phyloP scores from a whole-genome alignment of 2,329 filamentous ascomycete species.

The Pseudocercospora ulei region DNA sequence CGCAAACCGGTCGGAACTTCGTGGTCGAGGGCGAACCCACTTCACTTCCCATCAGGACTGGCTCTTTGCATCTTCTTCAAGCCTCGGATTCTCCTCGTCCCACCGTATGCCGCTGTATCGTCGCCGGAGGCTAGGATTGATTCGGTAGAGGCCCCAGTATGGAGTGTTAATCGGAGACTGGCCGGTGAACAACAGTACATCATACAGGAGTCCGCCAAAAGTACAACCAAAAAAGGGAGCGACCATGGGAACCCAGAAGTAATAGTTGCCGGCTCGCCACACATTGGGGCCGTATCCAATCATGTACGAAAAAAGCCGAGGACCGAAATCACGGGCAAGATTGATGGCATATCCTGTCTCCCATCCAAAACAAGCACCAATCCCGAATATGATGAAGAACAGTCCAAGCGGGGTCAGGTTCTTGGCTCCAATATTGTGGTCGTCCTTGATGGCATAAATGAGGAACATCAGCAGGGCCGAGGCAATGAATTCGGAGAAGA shows the following conservation, averaged over 20 bases:
- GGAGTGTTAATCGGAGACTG: constrained; percentile 61
- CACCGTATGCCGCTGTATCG: constrained; percentile 25
- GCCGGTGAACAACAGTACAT: constrained; percentile 59
- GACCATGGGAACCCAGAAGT: constrained; percentile 69
- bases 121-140: constrained; percentile 27
- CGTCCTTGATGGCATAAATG: constrained; percentile 59
- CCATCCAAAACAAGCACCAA: constrained; percentile 63
- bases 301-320: constrained; percentile 55
- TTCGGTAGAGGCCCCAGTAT: constrained; percentile 51
- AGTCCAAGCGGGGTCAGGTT: constrained; percentile 51
- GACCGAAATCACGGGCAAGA: constrained; percentile 61
- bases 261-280: constrained; percentile 58
- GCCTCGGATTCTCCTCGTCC: constrained; percentile 23
- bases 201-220: constrained; percentile 58
- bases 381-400: constrained; percentile 64
- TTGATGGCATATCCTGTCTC: constrained; percentile 70
- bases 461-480: constrained; percentile 59
- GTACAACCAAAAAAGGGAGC: constrained; percentile 56
- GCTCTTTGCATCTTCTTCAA: constrained; percentile 10
- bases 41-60: constrained; percentile 11
- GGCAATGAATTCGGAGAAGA: constrained; percentile 63
- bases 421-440: constrained; percentile 49
- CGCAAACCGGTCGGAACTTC: constrained; percentile 9
- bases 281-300: constrained; percentile 59
- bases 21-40: not conserved